These are phyloP conservation scores for Arthrobotrys megalospora DNA, from an alignment of 2,329 filamentous ascomycete species.

Conservation along the genomic window DNA sequence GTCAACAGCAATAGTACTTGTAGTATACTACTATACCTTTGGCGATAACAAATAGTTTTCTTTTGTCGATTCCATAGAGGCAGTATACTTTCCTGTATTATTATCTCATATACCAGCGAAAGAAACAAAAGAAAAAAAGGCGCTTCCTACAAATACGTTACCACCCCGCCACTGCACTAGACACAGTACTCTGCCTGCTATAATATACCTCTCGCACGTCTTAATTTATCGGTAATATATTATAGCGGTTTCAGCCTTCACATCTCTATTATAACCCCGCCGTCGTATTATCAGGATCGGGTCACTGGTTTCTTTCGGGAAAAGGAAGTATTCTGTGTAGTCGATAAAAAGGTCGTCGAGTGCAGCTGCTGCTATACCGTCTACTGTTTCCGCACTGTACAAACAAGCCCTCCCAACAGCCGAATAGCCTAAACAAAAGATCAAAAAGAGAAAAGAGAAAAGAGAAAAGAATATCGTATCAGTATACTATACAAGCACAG, in stretches of 20 bases:
- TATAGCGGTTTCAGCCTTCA: constrained; percentile 54
- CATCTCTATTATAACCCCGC: constrained; percentile 42
- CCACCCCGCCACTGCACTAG: constrained; percentile 15
- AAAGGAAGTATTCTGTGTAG: constrained; percentile 42
- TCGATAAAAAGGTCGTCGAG: constrained; percentile 37
- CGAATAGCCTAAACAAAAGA: constrained; percentile 53
- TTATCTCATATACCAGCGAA: constrained; percentile 25
- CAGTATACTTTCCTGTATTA: constrained; percentile 59
- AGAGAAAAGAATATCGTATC: not conserved
- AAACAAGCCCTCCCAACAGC: constrained; percentile 30
- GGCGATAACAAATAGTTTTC: constrained; percentile 41
- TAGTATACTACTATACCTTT: constrained; percentile 57
- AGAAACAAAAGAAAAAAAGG: constrained; percentile 19
- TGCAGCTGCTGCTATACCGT: constrained; percentile 16
- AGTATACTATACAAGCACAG: not conserved
- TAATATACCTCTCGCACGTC: constrained; percentile 38
- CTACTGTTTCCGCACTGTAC: constrained; percentile 23
- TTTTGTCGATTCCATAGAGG: constrained; percentile 45
- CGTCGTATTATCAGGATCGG: constrained; percentile 46
- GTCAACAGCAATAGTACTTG: constrained; percentile 36
- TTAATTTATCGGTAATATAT: constrained; percentile 61
- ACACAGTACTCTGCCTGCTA: not conserved
- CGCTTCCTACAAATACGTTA: constrained; percentile 37
- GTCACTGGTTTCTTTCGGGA: constrained; percentile 30
- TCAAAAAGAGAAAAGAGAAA: not conserved